Evolutionary conservation across 2,329 filamentous ascomycete species (phyloP), one percentile per base, ranked within the genome.

Genomic region (Alternaria sp.): DNA sequence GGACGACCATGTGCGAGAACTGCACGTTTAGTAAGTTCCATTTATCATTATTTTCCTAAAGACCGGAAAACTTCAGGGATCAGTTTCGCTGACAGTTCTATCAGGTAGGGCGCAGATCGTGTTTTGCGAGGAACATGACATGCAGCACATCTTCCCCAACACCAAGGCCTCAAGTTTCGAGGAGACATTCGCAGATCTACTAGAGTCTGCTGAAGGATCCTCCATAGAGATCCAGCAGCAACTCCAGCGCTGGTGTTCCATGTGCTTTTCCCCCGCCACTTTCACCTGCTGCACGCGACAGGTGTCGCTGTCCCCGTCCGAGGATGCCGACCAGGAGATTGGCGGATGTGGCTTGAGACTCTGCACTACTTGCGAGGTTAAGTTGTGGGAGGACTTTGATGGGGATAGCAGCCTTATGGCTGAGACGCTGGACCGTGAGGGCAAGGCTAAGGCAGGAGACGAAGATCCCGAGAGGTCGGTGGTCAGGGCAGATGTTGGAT

Each of bases 281-380:
- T 65, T 65, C 26, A 49, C 51, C 5, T 77, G 61, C 31, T 4
- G 58, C 49, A 39, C 46, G 44, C 17, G 5, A 13, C 11, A 69
- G 66, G 40, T 17, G 29, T 33, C 58, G 40, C 17, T 7, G 60
- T 7, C 44, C 34, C 0, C 52, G 29, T 6, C 23, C 2, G 41
- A 39, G 3, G 57, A 52, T 3, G 55, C 54, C 1, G 64, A 68
- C 1, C 39, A 39, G 2, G 53, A 63, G 5, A 40, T 66, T 5
- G 40, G 61, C 0, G 73, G 75, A 0, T 77, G 75, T 26, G 71
- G 73, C 0, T 37, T 76, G 3, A 54, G 61, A 2, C 58, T 77
- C 5, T 77, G 75, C 48, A 11, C 24, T 0, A 8, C 14, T 1
- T 76, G 73, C 46, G 58, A 66, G 46, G 11, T 3, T 1, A 56